Evolutionary conservation across 2,329 filamentous ascomycete genomes (phyloP), one percentile per base, ranked within the genome.

Genomic region (Cladophialophora carrionii): DNA sequence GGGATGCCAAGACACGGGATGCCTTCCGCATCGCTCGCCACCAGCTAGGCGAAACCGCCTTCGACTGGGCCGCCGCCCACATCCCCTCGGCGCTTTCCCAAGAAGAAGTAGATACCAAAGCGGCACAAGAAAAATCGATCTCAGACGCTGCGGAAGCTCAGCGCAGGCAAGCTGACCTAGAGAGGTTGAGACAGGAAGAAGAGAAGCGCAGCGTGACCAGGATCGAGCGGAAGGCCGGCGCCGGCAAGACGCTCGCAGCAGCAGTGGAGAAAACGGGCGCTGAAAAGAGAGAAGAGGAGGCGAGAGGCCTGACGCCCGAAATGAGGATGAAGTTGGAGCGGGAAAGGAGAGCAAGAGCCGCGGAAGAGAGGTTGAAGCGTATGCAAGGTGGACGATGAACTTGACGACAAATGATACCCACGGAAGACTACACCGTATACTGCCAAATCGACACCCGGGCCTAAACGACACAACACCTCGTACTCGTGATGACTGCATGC

Each of bases 21-120:
- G 91, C 93, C 0, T 99, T 99, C 79, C 90, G 95, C 1, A 87
- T 97, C 1, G 92, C 92, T 3, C 89, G 95, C 6, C 84, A 86
- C 34, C 90, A 96, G 73, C 82, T 97, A 1, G 93, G 92, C 17
- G 92, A 96, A 74, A 75, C 76, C 0, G 84, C 81, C 20, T 96
- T 89, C 87, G 80, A 91, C 70, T 99, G 95, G 95, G 86, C 90
- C 3, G 81, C 79, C 0, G 88, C 92, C 1, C 85, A 85, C 29
- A 86, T 99, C 0, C 92, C 93, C 0, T 73, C 87, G 0, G 80
- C 89, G 0, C 80, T 99, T 55, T 88, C 86, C 2, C 88, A 87
- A 71, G 82, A 82, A 1, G 91, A 96, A 60, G 89, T 87, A 0
- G 90, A 92, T 26, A 80, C 84, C 64, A 85, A 91, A 8, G 84